Conservation (phyloP, 2,329 filamentous ascomycete genomes). For the Stagonosporopsis tanaceti region DNA sequence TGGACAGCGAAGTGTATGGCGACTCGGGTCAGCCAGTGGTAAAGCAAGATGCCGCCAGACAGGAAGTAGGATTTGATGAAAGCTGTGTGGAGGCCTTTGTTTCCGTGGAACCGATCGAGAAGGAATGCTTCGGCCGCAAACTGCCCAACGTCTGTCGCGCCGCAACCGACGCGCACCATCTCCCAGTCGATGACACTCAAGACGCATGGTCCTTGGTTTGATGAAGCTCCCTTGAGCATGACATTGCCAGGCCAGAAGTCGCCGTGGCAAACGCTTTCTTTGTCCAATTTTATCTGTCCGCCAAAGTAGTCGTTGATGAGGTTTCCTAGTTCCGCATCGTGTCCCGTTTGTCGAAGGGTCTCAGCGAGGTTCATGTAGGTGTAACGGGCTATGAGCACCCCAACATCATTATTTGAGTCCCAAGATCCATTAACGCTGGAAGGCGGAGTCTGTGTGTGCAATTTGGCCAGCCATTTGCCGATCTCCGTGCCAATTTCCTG, state of each 20-base stretch:
- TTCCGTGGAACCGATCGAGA: slow-evolving; percentile 45
- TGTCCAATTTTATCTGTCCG: slow-evolving; percentile 33
- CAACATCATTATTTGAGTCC: slow-evolving; percentile 31
- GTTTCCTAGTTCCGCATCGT: slow-evolving; percentile 24
- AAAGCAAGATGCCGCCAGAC: slow-evolving; percentile 16
- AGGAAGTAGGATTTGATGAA: slow-evolving; percentile 41
- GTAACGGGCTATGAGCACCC: slow-evolving; percentile 38
- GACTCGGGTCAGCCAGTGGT: slow-evolving; percentile 31
- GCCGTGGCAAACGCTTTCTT: slow-evolving; percentile 49
- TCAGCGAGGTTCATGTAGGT: slow-evolving; percentile 39
- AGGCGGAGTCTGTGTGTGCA: slow-evolving; percentile 36
- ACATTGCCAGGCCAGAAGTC: slow-evolving; percentile 53
- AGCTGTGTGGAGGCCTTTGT: slow-evolving; percentile 32
- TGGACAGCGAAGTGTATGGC: slow-evolving; percentile 49
- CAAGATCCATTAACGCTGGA: not conserved
- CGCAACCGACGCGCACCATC: slow-evolving; percentile 42
- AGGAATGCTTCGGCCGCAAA: slow-evolving; percentile 50
- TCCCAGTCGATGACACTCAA: slow-evolving; percentile 51
- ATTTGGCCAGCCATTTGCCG: slow-evolving; percentile 43
- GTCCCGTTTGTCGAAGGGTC: slow-evolving; percentile 21
- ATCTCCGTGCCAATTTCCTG: slow-evolving; percentile 33
- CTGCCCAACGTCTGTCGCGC: slow-evolving; percentile 50
- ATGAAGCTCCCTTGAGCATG: slow-evolving; percentile 27
- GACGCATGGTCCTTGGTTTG: not conserved
- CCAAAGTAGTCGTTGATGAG: slow-evolving; percentile 30